phyloP scores from a whole-genome alignment of 352 stramenopile genomes.

The Phytophthora multivora region DNA sequence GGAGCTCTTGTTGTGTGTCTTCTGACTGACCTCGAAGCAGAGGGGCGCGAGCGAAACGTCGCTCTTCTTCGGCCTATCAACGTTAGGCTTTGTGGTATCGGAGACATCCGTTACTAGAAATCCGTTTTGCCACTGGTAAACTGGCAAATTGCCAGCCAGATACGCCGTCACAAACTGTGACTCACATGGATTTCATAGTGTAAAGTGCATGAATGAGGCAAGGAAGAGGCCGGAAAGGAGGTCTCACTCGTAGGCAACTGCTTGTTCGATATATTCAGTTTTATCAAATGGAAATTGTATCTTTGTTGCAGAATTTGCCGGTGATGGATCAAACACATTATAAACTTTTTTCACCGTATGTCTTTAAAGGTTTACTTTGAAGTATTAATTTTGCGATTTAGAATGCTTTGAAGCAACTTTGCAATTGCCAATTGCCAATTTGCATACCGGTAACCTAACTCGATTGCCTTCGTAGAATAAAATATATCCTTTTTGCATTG shows the following conservation, averaged over 20 bases:
- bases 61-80: constrained; percentile 13
- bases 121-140: background rate
- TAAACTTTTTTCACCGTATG: too few relatives aligned
- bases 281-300: background rate
- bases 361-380: too few relatives aligned
- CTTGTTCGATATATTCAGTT: background rate
- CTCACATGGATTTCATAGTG: too few relatives aligned
- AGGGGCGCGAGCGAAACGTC: constrained; percentile 25
- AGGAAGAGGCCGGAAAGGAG: background rate
- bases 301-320: too few relatives aligned
- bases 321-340: too few relatives aligned
- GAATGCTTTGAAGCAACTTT: too few relatives aligned
- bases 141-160: background rate
- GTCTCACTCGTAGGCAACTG: background rate
- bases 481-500: too few relatives aligned
- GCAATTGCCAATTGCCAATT: too few relatives aligned
- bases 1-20: constrained; percentile 9
- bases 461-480: too few relatives aligned
- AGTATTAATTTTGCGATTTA: too few relatives aligned
- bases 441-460: too few relatives aligned
- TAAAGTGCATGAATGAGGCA: background rate
- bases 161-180: background rate
- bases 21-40: constrained; percentile 7
- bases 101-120: constrained; percentile 2
- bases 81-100: background rate